Percentiles rank a stretch among this genome's conserved stretches.
Evolutionary conservation across 306 rosid genomes (phyloP).

Genomic region (Citrullus colocynthis): DNA sequence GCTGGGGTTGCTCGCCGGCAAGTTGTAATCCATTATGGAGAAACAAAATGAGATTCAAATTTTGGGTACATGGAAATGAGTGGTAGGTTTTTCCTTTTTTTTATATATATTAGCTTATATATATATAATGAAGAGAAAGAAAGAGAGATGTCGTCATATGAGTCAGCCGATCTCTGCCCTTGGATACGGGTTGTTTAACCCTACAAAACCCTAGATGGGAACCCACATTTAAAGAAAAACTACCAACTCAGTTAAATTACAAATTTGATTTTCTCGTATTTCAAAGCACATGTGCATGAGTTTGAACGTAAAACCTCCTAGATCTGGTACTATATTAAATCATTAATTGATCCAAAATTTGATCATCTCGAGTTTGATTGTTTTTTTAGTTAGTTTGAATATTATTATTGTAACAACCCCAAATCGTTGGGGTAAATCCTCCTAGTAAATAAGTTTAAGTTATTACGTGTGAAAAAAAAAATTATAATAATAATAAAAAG

Average conservation of each 20-base stretch:
- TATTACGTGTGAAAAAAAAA: no score
- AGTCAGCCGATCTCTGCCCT: constrained; percentile 72
- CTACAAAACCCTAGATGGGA: constrained; percentile 10
- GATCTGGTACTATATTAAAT: no score
- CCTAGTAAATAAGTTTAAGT: no score
- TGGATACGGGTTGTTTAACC: constrained; percentile 58
- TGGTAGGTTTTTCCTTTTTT: neutral
- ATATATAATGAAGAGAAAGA: constrained; percentile 7
- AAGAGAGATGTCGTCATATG: constrained; percentile 35
- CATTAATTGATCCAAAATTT: no score
- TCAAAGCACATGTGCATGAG: no score
- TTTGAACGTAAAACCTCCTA: no score
- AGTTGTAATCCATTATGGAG: constrained; percentile 1
- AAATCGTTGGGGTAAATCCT: no score
- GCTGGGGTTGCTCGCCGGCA: constrained; percentile 12
- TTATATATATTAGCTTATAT: neutral
- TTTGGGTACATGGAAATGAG: neutral
- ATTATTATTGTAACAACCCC: no score
- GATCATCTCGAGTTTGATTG: no score
- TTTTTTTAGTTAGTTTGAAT: no score
- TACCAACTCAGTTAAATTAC: neutral
- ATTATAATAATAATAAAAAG: no score
- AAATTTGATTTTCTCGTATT: neutral
- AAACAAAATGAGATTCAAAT: neutral
- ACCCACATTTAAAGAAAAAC: neutral